Conservation (phyloP, 306 rosid species). For the Astragalus membranaceus region DNA sequence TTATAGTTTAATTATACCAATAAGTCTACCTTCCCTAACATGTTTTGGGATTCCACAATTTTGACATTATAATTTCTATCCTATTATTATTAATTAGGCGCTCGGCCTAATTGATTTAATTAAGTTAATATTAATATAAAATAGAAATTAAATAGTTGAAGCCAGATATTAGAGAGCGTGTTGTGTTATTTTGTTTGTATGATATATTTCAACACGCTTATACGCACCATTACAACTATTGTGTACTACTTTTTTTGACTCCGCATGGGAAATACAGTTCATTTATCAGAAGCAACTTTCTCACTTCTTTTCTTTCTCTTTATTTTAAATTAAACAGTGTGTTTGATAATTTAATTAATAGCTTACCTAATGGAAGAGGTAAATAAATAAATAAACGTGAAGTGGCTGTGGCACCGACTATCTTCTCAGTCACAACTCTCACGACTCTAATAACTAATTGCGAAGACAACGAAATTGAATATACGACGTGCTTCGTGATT, state of each 20-base stretch:
- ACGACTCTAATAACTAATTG: not conserved
- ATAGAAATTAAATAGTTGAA: no score
- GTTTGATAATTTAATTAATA: not conserved
- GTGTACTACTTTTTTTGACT: slow-evolving; percentile 13
- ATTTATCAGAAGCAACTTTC: slow-evolving; percentile 17
- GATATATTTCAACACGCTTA: slow-evolving; percentile 31
- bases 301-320: not conserved
- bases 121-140: no score
- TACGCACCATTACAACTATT: slow-evolving; percentile 23
- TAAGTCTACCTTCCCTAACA: slow-evolving; percentile 8
- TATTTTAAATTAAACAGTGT: not conserved
- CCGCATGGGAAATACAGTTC: slow-evolving; percentile 20
- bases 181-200: no score
- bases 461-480: not conserved
- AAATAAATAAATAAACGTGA: not conserved
- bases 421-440: not conserved
- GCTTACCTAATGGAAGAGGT: not conserved
- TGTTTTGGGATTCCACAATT: not conserved
- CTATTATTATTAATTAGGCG: not conserved
- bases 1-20: not conserved
- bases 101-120: no score
- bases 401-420: slow-evolving; percentile 27
- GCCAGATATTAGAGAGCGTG: no score
- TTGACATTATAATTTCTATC: not conserved
- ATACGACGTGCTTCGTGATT: slow-evolving; percentile 24